Conservation (phyloP, 805 yeast genomes). For the Pichia nakasei region DNA sequence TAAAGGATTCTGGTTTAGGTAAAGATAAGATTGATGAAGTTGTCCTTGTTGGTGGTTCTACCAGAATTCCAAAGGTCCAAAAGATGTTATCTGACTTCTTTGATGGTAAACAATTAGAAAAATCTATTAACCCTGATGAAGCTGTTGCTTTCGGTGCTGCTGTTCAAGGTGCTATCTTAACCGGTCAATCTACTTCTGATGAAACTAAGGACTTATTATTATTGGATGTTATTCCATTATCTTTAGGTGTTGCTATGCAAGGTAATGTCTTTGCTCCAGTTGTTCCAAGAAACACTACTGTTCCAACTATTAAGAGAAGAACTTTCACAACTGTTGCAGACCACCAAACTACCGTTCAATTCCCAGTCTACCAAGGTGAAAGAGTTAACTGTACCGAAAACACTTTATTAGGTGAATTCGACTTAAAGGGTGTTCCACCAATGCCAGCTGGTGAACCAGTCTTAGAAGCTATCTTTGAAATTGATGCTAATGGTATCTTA, state of each 20-base stretch:
- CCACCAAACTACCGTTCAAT: slow-evolving; percentile 97
- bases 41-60: slow-evolving; percentile 96
- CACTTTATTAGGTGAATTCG: slow-evolving; percentile 97
- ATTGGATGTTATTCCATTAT: slow-evolving; percentile 96
- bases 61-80: slow-evolving; percentile 98
- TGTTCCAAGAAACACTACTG: slow-evolving; percentile 98
- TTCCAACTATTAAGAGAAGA: slow-evolving; percentile 98
- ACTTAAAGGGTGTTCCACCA: slow-evolving; percentile 96
- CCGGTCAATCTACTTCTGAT: slow-evolving; percentile 82
- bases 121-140: slow-evolving; percentile 97
- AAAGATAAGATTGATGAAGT: slow-evolving; percentile 87
- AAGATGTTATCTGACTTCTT: slow-evolving; percentile 89
- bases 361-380: slow-evolving; percentile 99
- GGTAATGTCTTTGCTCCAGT: slow-evolving; percentile 99
- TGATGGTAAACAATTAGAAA: slow-evolving; percentile 94
- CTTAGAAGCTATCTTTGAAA: slow-evolving; percentile 97
- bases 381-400: slow-evolving; percentile 97
- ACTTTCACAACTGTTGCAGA: slow-evolving; percentile 98
- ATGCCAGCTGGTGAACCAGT: slow-evolving; percentile 99
- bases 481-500: slow-evolving; percentile 99
- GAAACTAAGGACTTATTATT: slow-evolving; percentile 93
- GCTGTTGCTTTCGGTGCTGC: slow-evolving; percentile 99
- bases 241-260: slow-evolving; percentile 99
- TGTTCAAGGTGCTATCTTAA: slow-evolving; percentile 97
- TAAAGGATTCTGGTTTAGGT: slow-evolving; percentile 82